Conservation (phyloP, 805 yeast genomes). For the Saturnispora sanitii region DNA sequence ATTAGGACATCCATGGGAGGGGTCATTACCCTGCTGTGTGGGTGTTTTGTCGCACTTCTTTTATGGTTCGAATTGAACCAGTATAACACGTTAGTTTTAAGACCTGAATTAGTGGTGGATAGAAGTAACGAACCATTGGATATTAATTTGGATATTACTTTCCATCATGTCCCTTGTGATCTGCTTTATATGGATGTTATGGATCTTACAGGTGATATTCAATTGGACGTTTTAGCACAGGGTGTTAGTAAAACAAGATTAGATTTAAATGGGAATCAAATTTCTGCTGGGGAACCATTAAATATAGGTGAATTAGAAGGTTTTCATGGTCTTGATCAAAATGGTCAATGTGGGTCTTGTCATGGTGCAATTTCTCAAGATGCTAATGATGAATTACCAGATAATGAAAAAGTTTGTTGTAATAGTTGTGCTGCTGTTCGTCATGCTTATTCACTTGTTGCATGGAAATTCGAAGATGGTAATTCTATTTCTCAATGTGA, state of each 20-base stretch:
- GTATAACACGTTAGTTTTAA: slow-evolving; percentile 53
- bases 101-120: slow-evolving; percentile 86
- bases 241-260: slow-evolving; percentile 68
- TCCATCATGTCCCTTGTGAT: slow-evolving; percentile 83
- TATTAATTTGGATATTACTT: slow-evolving; percentile 71
- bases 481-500: slow-evolving; percentile 84
- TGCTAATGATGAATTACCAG: slow-evolving; percentile 30
- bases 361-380: slow-evolving; percentile 70
- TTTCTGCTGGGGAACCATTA: slow-evolving; percentile 30
- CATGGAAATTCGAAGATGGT: slow-evolving; percentile 92
- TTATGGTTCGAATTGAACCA: slow-evolving; percentile 67
- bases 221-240: slow-evolving; percentile 56
- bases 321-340: slow-evolving; percentile 16
- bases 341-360: slow-evolving; percentile 75
- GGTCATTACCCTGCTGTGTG: slow-evolving; percentile 65
- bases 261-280: slow-evolving; percentile 39
- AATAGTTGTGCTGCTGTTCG: slow-evolving; percentile 77
- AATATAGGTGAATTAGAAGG: slow-evolving; percentile 29
- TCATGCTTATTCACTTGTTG: slow-evolving; percentile 61
- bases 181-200: slow-evolving; percentile 71
- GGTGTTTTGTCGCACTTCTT: slow-evolving; percentile 49
- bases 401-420: slow-evolving; percentile 55
- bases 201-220: slow-evolving; percentile 82
- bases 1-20: slow-evolving; percentile 89
- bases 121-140: slow-evolving; percentile 68